Conservation (phyloP, 2,329 filamentous ascomycete species). For the Arthrinium puccinioides region DNA sequence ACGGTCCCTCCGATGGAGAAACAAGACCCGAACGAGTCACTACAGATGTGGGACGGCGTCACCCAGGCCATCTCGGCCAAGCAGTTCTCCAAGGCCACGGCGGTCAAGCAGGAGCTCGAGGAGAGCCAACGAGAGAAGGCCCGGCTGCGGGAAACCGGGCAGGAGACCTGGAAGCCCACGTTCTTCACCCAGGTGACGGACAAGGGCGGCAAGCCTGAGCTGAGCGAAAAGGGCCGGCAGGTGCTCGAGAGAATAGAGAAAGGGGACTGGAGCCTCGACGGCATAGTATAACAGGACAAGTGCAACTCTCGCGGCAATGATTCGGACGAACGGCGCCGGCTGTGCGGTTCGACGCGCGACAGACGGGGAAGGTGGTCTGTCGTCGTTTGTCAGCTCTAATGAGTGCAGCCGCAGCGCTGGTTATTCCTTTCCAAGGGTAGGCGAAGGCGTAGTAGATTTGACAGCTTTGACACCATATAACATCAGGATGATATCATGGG, state of each 20-base stretch:
- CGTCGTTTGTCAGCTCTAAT: too few relatives aligned
- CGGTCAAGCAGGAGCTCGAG: constrained; percentile 83
- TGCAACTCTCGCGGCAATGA: too few relatives aligned
- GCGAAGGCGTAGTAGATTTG: too few relatives aligned
- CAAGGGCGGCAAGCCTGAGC: constrained; percentile 47
- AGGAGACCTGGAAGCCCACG: constrained; percentile 71
- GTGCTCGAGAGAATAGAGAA: constrained; percentile 46
- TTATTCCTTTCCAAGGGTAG: too few relatives aligned
- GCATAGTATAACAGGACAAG: constrained; percentile 31
- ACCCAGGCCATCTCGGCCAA: constrained; percentile 79
- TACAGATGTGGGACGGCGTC: constrained; percentile 80
- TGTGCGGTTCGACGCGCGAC: too few relatives aligned
- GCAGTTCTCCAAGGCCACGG: constrained; percentile 78
- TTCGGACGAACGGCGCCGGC: too few relatives aligned
- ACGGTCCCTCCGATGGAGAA: constrained; percentile 66
- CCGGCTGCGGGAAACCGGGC: constrained; percentile 64
- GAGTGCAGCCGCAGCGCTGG: too few relatives aligned
- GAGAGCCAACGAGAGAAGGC: constrained; percentile 83
- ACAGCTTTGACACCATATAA: too few relatives aligned
- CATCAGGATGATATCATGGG: too few relatives aligned
- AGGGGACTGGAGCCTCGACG: constrained; percentile 43
- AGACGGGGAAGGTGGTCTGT: too few relatives aligned
- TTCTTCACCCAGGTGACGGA: constrained; percentile 67
- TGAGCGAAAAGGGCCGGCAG: constrained; percentile 45
- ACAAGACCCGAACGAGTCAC: constrained; percentile 84